Conservation (phyloP, 768 basidiomycete species). For the Auricularia cornea region DNA sequence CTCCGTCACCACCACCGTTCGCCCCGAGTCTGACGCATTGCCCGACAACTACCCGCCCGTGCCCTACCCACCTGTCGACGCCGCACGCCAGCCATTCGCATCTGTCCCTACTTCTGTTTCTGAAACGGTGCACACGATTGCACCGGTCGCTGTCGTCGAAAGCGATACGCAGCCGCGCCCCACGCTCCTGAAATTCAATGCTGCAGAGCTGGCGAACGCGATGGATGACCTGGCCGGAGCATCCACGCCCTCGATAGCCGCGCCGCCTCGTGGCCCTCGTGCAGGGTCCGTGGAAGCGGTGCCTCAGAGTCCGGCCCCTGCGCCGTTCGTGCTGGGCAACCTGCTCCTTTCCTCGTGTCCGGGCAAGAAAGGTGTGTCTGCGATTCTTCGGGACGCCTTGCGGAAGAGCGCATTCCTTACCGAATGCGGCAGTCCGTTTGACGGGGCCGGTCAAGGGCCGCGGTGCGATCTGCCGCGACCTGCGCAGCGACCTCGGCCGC, state of each 20-base stretch:
- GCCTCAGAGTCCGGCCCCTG: slow-evolving; percentile 11
- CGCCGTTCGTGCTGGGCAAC: slow-evolving; percentile 58
- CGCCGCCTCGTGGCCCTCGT: too few species aligned
- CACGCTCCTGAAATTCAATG: neutral
- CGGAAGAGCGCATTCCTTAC: neutral
- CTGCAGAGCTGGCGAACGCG: neutral
- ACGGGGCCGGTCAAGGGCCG: slow-evolving; percentile 72
- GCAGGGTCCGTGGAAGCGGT: neutral
- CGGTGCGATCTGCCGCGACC: slow-evolving; percentile 72
- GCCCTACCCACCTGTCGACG: neutral
- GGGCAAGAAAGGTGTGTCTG: slow-evolving; percentile 78
- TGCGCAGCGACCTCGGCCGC: slow-evolving; percentile 65
- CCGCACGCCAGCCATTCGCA: neutral
- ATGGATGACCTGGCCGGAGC: neutral
- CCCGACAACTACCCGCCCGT: neutral
- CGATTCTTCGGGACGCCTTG: neutral
- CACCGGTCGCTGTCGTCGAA: neutral
- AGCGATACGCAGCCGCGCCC: neutral
- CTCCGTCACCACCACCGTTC: neutral
- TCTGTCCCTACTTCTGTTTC: neutral
- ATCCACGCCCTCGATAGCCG: slow-evolving; percentile 9
- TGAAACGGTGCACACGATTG: neutral
- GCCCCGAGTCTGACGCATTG: neutral
- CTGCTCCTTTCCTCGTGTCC: slow-evolving; percentile 85
- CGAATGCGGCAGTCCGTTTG: slow-evolving; percentile 49